Conservation (phyloP, 345 rosid species). For the Sisymbrium irio region DNA sequence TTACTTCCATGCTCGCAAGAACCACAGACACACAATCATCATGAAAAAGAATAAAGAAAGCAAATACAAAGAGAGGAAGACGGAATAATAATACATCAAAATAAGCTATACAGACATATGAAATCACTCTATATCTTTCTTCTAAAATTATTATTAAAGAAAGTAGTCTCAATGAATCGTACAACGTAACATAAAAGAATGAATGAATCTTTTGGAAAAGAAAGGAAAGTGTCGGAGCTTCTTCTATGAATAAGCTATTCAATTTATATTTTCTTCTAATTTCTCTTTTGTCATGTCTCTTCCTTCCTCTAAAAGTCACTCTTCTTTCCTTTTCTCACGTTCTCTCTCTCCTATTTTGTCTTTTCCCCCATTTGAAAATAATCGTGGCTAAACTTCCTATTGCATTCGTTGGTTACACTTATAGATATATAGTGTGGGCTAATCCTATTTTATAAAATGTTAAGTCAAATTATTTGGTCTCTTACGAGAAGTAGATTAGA, state of each 20-base stretch:
- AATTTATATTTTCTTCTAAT: background rate
- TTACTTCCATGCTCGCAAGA: slow-evolving; percentile 33
- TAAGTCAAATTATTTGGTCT: background rate
- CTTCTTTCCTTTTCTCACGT: slow-evolving; percentile 32
- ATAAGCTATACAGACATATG: slow-evolving; percentile 9
- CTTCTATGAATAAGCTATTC: slow-evolving; percentile 34
- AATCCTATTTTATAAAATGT: background rate
- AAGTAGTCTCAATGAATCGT: slow-evolving; percentile 21
- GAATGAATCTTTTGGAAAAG: slow-evolving; percentile 31
- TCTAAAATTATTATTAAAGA: slow-evolving; percentile 19
- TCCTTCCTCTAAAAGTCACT: slow-evolving; percentile 28
- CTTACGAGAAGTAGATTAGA: too few relatives aligned
- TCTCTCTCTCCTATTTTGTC: slow-evolving; percentile 8
- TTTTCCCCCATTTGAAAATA: background rate
- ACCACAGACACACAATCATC: slow-evolving; percentile 33
- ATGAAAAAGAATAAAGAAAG: background rate
- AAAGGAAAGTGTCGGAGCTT: slow-evolving; percentile 30
- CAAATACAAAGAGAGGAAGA: slow-evolving; percentile 17
- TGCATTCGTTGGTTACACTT: background rate
- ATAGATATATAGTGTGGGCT: background rate
- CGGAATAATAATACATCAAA: slow-evolving; percentile 25
- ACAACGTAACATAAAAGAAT: slow-evolving; percentile 29
- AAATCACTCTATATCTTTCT: background rate
- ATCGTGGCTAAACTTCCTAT: background rate
- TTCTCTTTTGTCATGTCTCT: slow-evolving; percentile 21